Conservation (phyloP, 2,329 filamentous ascomycete genomes). For the Aspergillus aculeatinus region DNA sequence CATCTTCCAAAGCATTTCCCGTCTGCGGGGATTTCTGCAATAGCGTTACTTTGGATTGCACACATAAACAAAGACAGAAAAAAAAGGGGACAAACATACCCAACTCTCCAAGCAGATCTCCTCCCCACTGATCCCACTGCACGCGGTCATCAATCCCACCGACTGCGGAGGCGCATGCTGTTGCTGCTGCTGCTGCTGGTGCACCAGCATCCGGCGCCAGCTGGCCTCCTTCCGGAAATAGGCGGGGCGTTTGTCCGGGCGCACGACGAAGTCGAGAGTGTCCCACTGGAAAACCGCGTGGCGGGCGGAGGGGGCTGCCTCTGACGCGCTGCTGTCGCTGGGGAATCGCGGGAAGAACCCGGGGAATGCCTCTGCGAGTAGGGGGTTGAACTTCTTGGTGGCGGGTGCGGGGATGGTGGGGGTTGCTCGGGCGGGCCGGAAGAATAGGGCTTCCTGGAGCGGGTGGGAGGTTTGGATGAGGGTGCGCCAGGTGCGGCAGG, state of each 20-base stretch:
- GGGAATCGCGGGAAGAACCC: neutral
- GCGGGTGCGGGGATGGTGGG: neutral
- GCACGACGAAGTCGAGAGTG: neutral
- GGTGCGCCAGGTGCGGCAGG: neutral
- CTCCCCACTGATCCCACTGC: neutral
- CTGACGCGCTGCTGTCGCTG: too few relatives aligned
- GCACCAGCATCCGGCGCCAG: slow-evolving; percentile 1
- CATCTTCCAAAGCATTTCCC: too few relatives aligned
- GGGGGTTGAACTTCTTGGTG: too few relatives aligned
- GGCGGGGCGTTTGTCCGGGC: neutral
- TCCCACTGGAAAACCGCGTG: neutral
- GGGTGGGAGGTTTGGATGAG: neutral
- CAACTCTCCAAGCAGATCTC: neutral
- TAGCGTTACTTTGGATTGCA: too few relatives aligned
- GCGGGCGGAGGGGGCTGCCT: too few relatives aligned
- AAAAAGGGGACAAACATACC: neutral
- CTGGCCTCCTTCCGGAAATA: neutral
- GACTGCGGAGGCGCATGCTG: neutral
- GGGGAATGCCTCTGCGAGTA: neutral
- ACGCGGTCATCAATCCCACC: neutral
- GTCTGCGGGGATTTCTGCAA: too few relatives aligned
- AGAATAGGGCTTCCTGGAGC: slow-evolving; percentile 1
- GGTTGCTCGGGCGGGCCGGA: neutral
- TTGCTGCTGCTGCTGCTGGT: neutral
- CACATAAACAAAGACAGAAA: too few relatives aligned